A percentile compares a stretch with the other conserved stretches of the same genome.
Evolutionary conservation across 108 stramenopile genomes (phyloP).

Genomic region (Fistulifera pelliculosa): DNA sequence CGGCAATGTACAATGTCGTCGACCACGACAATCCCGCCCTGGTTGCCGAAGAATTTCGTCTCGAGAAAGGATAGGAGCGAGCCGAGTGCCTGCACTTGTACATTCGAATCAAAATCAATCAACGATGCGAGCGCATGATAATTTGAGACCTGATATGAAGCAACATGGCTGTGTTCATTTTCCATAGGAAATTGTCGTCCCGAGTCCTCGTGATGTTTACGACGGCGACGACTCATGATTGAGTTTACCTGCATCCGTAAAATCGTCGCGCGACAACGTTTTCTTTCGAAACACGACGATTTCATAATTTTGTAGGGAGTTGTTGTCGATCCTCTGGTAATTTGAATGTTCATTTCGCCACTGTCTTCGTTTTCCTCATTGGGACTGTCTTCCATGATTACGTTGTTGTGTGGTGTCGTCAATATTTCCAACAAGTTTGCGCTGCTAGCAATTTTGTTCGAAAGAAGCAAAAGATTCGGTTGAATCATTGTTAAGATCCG

Average conservation of each 20-base stretch:
- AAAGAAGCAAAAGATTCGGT: slow-evolving; percentile 63
- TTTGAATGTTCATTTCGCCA: neutral
- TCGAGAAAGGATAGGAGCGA: slow-evolving; percentile 65
- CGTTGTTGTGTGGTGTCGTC: slow-evolving; percentile 13
- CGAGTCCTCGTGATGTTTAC: neutral
- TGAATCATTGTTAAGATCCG: slow-evolving; percentile 33
- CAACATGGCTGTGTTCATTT: slow-evolving; percentile 3
- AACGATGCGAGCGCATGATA: slow-evolving; percentile 71
- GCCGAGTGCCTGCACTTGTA: slow-evolving; percentile 64
- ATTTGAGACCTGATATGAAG: slow-evolving; percentile 11
- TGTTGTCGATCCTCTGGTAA: neutral
- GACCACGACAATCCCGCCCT: slow-evolving; percentile 52
- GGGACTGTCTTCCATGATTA: neutral
- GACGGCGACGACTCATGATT: slow-evolving; percentile 17
- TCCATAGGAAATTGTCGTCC: slow-evolving; percentile 12
- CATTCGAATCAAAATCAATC: slow-evolving; percentile 72
- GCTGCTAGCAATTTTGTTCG: slow-evolving; percentile 28
- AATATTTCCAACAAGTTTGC: slow-evolving; percentile 22
- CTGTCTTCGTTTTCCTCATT: slow-evolving; percentile 4
- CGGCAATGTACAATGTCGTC: slow-evolving; percentile 43
- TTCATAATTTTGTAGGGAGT: slow-evolving; percentile 76
- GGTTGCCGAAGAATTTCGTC: slow-evolving; percentile 59
- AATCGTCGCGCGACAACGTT: slow-evolving; percentile 50
- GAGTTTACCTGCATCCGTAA: slow-evolving; percentile 64
- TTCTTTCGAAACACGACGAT: slow-evolving; percentile 58